Conservation (phyloP, 2,329 filamentous ascomycete species). For the Seiridium cupressi region DNA sequence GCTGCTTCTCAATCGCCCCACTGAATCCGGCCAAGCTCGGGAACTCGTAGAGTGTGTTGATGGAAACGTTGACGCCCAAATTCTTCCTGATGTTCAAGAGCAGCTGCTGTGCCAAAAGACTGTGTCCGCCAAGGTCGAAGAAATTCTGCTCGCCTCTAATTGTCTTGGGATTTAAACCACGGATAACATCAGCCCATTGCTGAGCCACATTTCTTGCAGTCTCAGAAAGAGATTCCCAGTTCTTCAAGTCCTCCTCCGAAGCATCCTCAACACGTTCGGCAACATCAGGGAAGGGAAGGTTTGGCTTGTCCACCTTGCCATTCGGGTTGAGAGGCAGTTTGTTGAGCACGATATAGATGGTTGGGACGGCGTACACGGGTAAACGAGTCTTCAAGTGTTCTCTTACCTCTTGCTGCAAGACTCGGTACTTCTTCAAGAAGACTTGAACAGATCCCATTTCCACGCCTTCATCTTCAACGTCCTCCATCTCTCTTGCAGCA, state of each 20-base stretch:
- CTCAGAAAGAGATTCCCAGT: constrained; percentile 39
- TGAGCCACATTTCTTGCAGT: constrained; percentile 68
- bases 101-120: constrained; percentile 77
- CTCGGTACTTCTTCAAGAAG: constrained; percentile 42
- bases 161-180: constrained; percentile 64
- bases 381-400: constrained; percentile 70
- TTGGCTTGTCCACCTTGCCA: constrained; percentile 78
- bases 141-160: constrained; percentile 63
- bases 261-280: constrained; percentile 55
- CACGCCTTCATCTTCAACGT: constrained; percentile 51
- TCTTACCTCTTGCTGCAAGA: constrained; percentile 49
- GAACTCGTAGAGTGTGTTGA: constrained; percentile 68
- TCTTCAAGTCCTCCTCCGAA: constrained; percentile 39
- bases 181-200: constrained; percentile 72
- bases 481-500: constrained; percentile 49
- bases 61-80: constrained; percentile 54
- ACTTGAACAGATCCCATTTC: constrained; percentile 42
- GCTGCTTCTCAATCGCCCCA: constrained; percentile 46
- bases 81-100: constrained; percentile 62
- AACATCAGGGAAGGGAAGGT: constrained; percentile 77
- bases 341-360: constrained; percentile 69
- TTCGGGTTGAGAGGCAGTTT: constrained; percentile 81
- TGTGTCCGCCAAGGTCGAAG: constrained; percentile 80
- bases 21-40: constrained; percentile 49
- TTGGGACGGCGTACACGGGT: constrained; percentile 73